Conservation (phyloP, 371 early-diverging fungal species). For the Batkoa obscura region DNA sequence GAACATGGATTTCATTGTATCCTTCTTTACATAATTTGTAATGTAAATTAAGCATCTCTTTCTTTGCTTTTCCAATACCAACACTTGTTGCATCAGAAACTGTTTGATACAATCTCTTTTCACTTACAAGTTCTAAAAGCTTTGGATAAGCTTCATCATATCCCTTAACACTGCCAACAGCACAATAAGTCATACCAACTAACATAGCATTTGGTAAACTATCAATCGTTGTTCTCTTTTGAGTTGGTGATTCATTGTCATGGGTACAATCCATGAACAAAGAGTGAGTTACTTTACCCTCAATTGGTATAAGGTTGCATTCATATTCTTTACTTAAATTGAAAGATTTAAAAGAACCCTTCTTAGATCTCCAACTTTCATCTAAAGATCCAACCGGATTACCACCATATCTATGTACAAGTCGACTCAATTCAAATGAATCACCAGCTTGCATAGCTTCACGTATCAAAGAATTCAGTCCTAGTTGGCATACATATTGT, state of each 20-base stretch:
- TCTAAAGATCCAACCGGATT: slow-evolving; percentile 60
- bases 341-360: slow-evolving; percentile 6
- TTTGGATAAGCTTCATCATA: slow-evolving; percentile 84
- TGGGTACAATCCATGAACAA: slow-evolving; percentile 97
- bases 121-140: slow-evolving; percentile 69
- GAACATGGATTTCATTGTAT: slow-evolving; percentile 79
- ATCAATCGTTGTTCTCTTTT: slow-evolving; percentile 68
- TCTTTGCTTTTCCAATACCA: slow-evolving; percentile 53
- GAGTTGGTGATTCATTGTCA: slow-evolving; percentile 89
- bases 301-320: slow-evolving; percentile 14
- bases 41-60: slow-evolving; percentile 52
- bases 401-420: slow-evolving; percentile 78
- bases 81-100: slow-evolving; percentile 22
- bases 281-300: slow-evolving; percentile 55
- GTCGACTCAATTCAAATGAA: slow-evolving; percentile 65
- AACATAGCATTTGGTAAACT: slow-evolving; percentile 79
- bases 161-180: slow-evolving; percentile 86
- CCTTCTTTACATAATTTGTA: slow-evolving; percentile 58
- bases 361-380: slow-evolving; percentile 18
- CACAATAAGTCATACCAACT: slow-evolving; percentile 75
- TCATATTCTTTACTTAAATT: neutral
- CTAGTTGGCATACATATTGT: slow-evolving; percentile 70
- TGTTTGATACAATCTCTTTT: slow-evolving; percentile 48
- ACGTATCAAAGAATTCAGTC: slow-evolving; percentile 86
- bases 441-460: slow-evolving; percentile 97